Percentiles rank a stretch among this genome's conserved stretches.
Evolutionary conservation across 176 grass and related monocot species (phyloP).

Genomic region (Triticum dicoccoides): DNA sequence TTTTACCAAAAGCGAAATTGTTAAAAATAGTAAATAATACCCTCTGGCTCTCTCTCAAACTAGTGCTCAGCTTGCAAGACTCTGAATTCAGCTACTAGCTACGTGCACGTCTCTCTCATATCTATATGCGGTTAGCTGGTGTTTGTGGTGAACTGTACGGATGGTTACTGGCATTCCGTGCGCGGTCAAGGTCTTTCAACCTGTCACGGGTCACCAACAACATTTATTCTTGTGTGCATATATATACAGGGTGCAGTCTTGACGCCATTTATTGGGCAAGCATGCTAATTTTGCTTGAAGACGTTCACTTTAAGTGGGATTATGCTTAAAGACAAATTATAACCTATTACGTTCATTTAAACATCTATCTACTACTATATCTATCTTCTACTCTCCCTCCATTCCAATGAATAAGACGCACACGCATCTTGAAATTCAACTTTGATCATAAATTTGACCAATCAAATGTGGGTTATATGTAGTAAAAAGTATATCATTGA

Average conservation of each 20-base stretch:
- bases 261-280: not conserved
- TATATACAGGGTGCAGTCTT: not conserved
- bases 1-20: not conserved
- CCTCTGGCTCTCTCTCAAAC: not conserved
- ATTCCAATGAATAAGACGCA: too few relatives aligned
- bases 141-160: not conserved
- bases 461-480: too few relatives aligned
- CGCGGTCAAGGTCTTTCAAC: not conserved
- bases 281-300: not conserved
- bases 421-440: too few relatives aligned
- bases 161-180: not conserved
- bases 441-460: too few relatives aligned
- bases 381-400: too few relatives aligned
- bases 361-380: too few relatives aligned
- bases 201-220: not conserved
- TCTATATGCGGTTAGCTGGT: not conserved
- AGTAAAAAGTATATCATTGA: too few relatives aligned
- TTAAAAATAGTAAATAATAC: not conserved
- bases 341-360: too few relatives aligned
- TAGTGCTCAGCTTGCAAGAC: not conserved
- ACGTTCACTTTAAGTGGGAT: not conserved
- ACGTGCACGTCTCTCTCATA: too few relatives aligned
- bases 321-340: too few relatives aligned
- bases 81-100: not conserved
- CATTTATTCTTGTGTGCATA: not conserved